Evolutionary conservation across 345 rosid species (phyloP).

Genomic region (Boechera divaricarpa): DNA sequence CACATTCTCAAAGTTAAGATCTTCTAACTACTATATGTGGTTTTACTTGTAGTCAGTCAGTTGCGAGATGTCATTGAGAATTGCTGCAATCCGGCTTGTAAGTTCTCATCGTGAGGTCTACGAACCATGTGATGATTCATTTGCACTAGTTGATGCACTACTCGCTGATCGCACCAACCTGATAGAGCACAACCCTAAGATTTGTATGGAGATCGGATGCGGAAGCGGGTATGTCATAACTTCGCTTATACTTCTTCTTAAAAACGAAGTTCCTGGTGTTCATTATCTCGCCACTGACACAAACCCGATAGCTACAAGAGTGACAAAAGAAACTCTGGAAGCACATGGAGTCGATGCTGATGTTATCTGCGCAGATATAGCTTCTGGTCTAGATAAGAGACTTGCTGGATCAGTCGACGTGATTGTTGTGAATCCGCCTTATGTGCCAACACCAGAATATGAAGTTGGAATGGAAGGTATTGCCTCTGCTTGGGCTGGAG

Average conservation of each 20-base stretch:
- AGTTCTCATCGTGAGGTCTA: constrained; percentile 89
- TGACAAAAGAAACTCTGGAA: constrained; percentile 63
- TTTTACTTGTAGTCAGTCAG: constrained; percentile 16
- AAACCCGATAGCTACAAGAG: constrained; percentile 66
- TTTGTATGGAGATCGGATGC: constrained; percentile 83
- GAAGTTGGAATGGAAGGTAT: constrained; percentile 75
- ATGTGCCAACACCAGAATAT: constrained; percentile 90
- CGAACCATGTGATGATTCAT: constrained; percentile 95
- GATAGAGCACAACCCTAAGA: constrained; percentile 60
- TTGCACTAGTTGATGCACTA: constrained; percentile 86
- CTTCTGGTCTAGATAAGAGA: constrained; percentile 70
- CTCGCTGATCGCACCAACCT: constrained; percentile 66
- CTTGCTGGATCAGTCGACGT: constrained; percentile 72
- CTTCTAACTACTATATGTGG: constrained; percentile 8
- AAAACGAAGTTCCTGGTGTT: constrained; percentile 46
- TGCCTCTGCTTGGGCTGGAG: constrained; percentile 96
- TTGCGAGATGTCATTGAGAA: constrained; percentile 51
- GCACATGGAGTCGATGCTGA: constrained; percentile 79
- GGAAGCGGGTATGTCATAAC: constrained; percentile 91
- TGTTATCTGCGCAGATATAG: constrained; percentile 62
- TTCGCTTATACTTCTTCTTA: constrained; percentile 76
- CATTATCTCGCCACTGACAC: constrained; percentile 72
- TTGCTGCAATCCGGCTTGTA: constrained; percentile 76
- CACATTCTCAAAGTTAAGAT: background rate
- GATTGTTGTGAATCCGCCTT: constrained; percentile 92